Percentiles rank a stretch among this genome's conserved stretches.
These are phyloP conservation scores for Blastobotrys robertii DNA, from an alignment of 805 yeast genomes.

Conservation along the genomic window DNA sequence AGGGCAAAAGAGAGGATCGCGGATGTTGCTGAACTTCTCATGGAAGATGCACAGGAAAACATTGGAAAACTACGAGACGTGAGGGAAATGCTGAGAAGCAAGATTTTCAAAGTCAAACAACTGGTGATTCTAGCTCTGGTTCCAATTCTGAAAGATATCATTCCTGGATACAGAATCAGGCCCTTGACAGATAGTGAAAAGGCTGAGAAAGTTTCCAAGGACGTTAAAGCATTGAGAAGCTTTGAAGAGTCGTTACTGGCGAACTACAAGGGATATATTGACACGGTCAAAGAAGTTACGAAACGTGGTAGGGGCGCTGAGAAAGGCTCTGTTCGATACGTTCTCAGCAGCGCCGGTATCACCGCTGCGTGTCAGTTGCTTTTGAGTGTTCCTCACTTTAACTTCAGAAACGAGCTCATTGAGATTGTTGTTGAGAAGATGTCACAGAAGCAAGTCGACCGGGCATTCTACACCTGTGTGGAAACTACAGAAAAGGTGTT, in stretches of 20 bases:
- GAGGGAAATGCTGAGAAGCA: conserved; percentile 22
- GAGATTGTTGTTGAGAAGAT: conserved; percentile 58
- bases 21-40: conserved; percentile 60
- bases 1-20: conserved; percentile 75
- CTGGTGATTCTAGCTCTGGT: conserved; percentile 70
- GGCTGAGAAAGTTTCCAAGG: conserved; percentile 73
- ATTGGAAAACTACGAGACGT: conserved; percentile 50
- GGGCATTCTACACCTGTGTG: conserved; percentile 48
- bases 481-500: conserved; percentile 61
- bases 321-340: conserved; percentile 12
- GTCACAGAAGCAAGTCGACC: conserved; percentile 39
- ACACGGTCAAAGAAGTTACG: conserved; percentile 37
- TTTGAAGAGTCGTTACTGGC: conserved; percentile 72
- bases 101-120: conserved; percentile 42
- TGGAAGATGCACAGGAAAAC: conserved; percentile 87
- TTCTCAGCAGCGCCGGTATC: conserved; percentile 37
- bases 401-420: conserved; percentile 67
- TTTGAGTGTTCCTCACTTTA: conserved; percentile 63
- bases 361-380: conserved; percentile 74
- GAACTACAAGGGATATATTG: conserved; percentile 61
- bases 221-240: conserved; percentile 63
- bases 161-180: conserved; percentile 83
- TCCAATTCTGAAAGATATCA: conserved; percentile 72
- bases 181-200: conserved; percentile 74
- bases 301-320: conserved; percentile 29